phyloP scores from a whole-genome alignment of 441 rosid species.

The Raphanus hybrid region DNA sequence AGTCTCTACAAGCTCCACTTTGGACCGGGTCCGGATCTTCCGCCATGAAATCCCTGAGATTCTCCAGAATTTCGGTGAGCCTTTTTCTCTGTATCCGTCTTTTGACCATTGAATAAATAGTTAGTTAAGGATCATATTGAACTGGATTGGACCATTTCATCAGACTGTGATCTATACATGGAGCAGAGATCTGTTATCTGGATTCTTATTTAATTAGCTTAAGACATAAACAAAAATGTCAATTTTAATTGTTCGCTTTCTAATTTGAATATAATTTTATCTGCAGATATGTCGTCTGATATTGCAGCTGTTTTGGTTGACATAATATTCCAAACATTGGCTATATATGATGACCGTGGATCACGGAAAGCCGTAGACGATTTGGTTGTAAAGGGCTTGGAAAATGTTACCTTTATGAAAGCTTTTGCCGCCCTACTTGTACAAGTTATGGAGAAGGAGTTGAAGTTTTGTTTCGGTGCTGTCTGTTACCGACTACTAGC shows the following conservation, averaged over 20 bases:
- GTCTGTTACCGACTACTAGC: constrained; percentile 80
- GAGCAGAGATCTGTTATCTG: too few species aligned
- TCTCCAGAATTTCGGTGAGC: constrained; percentile 54
- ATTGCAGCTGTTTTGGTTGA: constrained; percentile 64
- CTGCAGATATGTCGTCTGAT: constrained; percentile 81
- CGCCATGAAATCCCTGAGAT: constrained; percentile 66
- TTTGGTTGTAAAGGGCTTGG: constrained; percentile 62
- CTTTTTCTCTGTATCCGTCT: neutral
- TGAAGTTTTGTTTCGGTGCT: constrained; percentile 58
- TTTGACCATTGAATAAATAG: neutral
- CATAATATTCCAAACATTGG: constrained; percentile 69
- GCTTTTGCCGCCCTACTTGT: constrained; percentile 85
- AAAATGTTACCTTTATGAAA: constrained; percentile 77
- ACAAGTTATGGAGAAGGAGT: constrained; percentile 87
- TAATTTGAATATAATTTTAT: constrained; percentile 17
- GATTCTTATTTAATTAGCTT: too few species aligned
- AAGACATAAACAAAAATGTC: too few species aligned
- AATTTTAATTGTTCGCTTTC: neutral
- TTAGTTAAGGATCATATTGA: too few species aligned
- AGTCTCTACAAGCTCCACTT: constrained; percentile 71
- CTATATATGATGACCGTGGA: constrained; percentile 73
- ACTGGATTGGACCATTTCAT: too few species aligned
- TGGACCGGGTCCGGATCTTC: constrained; percentile 69
- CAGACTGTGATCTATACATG: too few species aligned
- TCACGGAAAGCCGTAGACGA: constrained; percentile 88